A percentile compares a stretch with the other conserved stretches of the same genome.
Evolutionary conservation across 192 early-diverging fungal genomes (phyloP).

Genomic region (Podila verticillata): DNA sequence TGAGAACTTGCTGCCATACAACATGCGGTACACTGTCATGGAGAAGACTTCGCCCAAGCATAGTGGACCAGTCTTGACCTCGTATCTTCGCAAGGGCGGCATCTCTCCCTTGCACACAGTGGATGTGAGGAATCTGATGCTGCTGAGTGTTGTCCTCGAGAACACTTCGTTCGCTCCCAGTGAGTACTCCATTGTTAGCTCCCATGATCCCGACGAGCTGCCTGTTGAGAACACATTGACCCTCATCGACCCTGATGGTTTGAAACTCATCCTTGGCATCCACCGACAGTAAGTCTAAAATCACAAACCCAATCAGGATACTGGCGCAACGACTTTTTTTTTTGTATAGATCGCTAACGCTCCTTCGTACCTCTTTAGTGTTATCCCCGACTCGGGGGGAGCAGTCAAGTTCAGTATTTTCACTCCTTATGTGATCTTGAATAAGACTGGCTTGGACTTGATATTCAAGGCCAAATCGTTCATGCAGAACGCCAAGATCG

Average conservation of each 20-base stretch:
- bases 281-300: conserved; percentile 60
- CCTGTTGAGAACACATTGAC: conserved; percentile 78
- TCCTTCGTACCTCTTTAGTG: conserved; percentile 44
- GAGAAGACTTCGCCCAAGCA: conserved; percentile 80
- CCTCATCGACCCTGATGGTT: conserved; percentile 71
- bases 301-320: neutral
- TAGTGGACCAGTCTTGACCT: conserved; percentile 56
- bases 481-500: conserved; percentile 76
- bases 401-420: conserved; percentile 89
- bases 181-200: conserved; percentile 89
- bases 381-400: conserved; percentile 73
- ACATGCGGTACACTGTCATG: conserved; percentile 80
- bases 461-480: conserved; percentile 83
- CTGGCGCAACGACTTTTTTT: no score
- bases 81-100: conserved; percentile 73
- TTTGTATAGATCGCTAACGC: neutral
- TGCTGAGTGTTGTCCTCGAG: conserved; percentile 78
- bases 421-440: conserved; percentile 93
- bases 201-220: conserved; percentile 80
- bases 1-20: conserved; percentile 95
- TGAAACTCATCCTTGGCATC: conserved; percentile 71
- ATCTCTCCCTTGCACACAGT: conserved; percentile 83
- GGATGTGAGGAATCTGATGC: conserved; percentile 82
- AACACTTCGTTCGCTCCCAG: conserved; percentile 79
- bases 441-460: conserved; percentile 88